Evolutionary conservation across 1,284 basidiomycete genomes (phyloP), one percentile per base, ranked within the genome.

Genomic region (Ganoderma lucidum): DNA sequence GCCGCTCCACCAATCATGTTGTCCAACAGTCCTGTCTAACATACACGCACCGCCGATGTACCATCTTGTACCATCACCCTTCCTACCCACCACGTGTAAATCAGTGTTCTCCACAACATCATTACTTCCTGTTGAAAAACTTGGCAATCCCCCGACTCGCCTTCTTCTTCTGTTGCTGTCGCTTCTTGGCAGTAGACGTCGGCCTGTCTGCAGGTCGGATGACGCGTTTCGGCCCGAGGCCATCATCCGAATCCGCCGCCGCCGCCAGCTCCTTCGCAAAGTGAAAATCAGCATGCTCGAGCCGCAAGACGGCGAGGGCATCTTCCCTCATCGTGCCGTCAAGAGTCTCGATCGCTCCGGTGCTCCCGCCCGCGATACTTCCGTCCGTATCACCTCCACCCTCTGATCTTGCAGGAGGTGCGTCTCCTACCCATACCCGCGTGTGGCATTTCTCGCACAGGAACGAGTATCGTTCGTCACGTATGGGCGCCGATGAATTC

Each of bases 261-360:
- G 75, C 64, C 69, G 90, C 87, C 62, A 97, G 78, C 65, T 94
- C 91, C 75, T 91, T 85, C 1, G 96, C 96, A 74, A 95, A 89
- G 79, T 97, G 96, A 79, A 89, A 96, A 80, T 97, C 96, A 59
- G 89, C 86, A 74, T 97, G 96, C 77, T 97, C 96, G 74, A 86
- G 80, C 67, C 85, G 87, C 63, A 92, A 78, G 66, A 76, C 81
- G 6, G 80, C 80, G 48, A 94, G 75, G 35, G 81, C 83, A 60
- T 81, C 79, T 42, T 78, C 77, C 72, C 72, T 73, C 62, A 78
- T 77, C 30, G 76, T 78, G 58, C 75, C 76, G 64, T 70, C 71
- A 74, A 63, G 67, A 45, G 37, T 37, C 45, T 39, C 41, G 35
- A 37, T 59, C 35, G 15, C 6, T 58, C 14, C 56, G 19, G 42